phyloP scores from a whole-genome alignment of 2,329 filamentous ascomycete genomes.

The Fusarium papillatum region DNA sequence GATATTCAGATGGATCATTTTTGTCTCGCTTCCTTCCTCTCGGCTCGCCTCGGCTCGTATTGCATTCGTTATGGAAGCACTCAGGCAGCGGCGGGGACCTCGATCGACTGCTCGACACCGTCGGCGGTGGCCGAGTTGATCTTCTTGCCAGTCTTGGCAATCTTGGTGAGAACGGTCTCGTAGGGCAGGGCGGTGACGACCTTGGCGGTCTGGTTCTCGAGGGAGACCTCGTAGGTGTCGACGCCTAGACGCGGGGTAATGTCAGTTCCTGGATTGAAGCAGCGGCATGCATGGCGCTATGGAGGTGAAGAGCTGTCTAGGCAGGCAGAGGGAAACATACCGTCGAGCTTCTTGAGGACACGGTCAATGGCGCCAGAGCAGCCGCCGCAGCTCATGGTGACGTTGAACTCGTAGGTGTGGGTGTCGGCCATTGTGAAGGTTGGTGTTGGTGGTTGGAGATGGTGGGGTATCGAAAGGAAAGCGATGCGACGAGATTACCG shows the following conservation, averaged over 20 bases:
- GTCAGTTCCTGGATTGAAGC: constrained; percentile 18
- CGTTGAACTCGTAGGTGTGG: constrained; percentile 95
- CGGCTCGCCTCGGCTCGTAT: constrained; percentile 6
- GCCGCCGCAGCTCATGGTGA: constrained; percentile 94
- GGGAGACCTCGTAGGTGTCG: constrained; percentile 87
- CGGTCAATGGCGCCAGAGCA: constrained; percentile 96
- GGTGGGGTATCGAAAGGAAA: constrained; percentile 34
- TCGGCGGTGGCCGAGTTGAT: constrained; percentile 84
- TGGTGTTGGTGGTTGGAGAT: constrained; percentile 14
- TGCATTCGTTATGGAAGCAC: background rate
- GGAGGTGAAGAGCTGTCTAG: background rate
- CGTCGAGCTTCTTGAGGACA: constrained; percentile 92
- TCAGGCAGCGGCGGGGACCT: constrained; percentile 54
- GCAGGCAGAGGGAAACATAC: constrained; percentile 61
- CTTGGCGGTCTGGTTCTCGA: constrained; percentile 87
- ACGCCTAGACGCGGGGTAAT: constrained; percentile 71
- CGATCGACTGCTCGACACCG: constrained; percentile 69
- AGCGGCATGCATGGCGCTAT: background rate
- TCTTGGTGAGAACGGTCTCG: constrained; percentile 86
- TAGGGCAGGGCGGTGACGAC: constrained; percentile 82
- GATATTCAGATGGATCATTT: constrained; percentile 25
- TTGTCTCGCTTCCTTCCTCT: constrained; percentile 7
- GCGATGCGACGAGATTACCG: constrained; percentile 6
- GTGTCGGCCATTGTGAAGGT: constrained; percentile 74
- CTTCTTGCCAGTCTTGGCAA: constrained; percentile 96